Evolutionary conservation across 2,329 filamentous ascomycete species (phyloP).

Genomic region (Fusarium chuoi): DNA sequence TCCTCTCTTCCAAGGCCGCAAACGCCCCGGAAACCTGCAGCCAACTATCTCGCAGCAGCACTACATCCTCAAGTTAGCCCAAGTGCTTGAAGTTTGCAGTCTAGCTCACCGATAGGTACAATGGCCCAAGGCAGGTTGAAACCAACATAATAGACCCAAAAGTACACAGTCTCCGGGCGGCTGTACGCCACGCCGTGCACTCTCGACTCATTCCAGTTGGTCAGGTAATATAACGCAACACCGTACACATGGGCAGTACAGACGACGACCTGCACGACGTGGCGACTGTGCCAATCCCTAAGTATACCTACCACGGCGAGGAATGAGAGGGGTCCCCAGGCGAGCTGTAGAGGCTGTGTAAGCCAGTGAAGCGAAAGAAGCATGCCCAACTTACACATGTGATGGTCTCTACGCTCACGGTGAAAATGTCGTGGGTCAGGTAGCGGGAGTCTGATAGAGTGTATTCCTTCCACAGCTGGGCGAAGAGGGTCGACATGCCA

Average conservation of each 20-base stretch:
- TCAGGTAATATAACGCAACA: constrained; percentile 70
- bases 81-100: not conserved
- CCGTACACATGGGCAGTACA: constrained; percentile 69
- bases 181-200: constrained; percentile 61
- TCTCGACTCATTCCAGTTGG: constrained; percentile 61
- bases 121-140: constrained; percentile 71
- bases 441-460: constrained; percentile 88
- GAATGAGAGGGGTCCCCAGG: constrained; percentile 69
- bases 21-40: constrained; percentile 44
- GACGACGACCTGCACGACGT: constrained; percentile 62
- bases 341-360: constrained; percentile 49
- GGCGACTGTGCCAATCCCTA: constrained; percentile 55
- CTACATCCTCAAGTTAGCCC: constrained; percentile 38
- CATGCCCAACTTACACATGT: constrained; percentile 69
- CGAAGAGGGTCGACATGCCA: constrained; percentile 76
- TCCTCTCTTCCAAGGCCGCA: constrained; percentile 38
- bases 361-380: not conserved
- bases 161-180: constrained; percentile 69
- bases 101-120: constrained; percentile 63
- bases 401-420: constrained; percentile 86
- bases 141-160: constrained; percentile 71
- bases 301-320: constrained; percentile 59
- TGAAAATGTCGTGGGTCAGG: constrained; percentile 82
- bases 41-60: constrained; percentile 49
- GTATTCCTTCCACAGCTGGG: constrained; percentile 95